Percentiles rank a stretch among this genome's conserved stretches.
phyloP scores from a whole-genome alignment of 176 grass and related monocot genomes.

The Hyparrhenia diplandra region DNA sequence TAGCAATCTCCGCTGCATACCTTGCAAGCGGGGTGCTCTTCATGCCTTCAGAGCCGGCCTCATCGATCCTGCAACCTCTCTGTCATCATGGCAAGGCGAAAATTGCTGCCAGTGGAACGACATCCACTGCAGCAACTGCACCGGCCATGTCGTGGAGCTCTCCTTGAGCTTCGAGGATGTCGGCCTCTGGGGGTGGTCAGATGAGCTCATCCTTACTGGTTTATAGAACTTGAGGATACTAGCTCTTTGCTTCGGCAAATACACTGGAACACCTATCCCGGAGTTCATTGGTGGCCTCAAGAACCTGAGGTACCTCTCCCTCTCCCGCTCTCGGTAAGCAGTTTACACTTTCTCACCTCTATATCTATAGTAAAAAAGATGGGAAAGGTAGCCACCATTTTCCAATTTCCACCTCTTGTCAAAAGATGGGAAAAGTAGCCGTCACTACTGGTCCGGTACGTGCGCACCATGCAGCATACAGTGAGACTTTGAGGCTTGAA shows the following conservation, averaged over 20 bases:
- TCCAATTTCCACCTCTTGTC: too few relatives aligned
- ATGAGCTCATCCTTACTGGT: conserved; percentile 7
- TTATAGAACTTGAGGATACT: conserved; percentile 8
- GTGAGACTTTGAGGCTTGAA: too few relatives aligned
- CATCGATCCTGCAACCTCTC: background rate
- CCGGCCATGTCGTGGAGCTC: conserved; percentile 11
- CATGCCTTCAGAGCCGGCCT: conserved; percentile 1
- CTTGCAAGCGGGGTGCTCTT: background rate
- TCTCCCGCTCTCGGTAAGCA: too few relatives aligned
- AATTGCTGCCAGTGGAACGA: conserved; percentile 36
- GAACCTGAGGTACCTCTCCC: background rate
- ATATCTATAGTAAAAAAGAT: too few relatives aligned
- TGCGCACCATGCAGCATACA: too few relatives aligned
- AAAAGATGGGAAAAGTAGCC: too few relatives aligned
- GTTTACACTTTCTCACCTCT: too few relatives aligned
- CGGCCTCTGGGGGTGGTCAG: background rate
- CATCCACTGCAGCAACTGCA: conserved; percentile 20
- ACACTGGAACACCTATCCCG: background rate
- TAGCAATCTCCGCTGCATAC: background rate
- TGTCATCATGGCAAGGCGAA: conserved; percentile 34
- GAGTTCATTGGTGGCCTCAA: background rate
- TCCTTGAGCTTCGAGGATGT: background rate
- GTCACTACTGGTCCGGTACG: too few relatives aligned
- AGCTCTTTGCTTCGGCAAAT: conserved; percentile 5
- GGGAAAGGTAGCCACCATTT: too few relatives aligned